Evolutionary conservation across 441 rosid species (phyloP).

Genomic region (Euphorbia corollata): DNA sequence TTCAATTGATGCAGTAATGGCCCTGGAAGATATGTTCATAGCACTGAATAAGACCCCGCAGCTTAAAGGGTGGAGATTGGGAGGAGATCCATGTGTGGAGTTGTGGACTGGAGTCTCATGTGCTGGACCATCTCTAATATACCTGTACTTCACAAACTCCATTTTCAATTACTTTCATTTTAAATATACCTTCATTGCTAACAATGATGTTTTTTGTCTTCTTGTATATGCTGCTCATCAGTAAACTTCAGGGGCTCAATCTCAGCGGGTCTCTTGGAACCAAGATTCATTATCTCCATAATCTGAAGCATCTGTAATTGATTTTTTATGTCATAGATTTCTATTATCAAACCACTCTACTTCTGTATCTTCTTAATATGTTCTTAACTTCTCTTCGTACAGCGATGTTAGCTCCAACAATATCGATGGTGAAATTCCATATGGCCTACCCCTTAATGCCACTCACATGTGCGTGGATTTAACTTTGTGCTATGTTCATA

Average conservation of each 20-base stretch:
- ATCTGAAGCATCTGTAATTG: conserved; percentile 66
- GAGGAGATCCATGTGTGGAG: conserved; percentile 83
- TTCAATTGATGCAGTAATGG: conserved; percentile 41
- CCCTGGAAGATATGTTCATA: conserved; percentile 54
- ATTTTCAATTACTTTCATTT: conserved; percentile 4
- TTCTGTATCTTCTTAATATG: conserved; percentile 24
- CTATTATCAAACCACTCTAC: conserved; percentile 43
- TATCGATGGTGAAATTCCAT: conserved; percentile 70
- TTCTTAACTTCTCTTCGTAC: conserved; percentile 9
- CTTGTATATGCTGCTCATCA: conserved; percentile 25
- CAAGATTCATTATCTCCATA: conserved; percentile 58
- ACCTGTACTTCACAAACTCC: conserved; percentile 42
- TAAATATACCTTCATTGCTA: not conserved
- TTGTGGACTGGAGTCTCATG: conserved; percentile 83
- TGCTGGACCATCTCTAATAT: conserved; percentile 53
- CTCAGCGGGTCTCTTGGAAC: conserved; percentile 65
- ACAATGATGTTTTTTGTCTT: not conserved
- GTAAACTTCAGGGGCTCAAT: conserved; percentile 53
- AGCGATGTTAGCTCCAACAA: conserved; percentile 82
- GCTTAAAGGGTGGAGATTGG: conserved; percentile 63
- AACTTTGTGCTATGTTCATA: not conserved
- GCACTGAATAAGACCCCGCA: conserved; percentile 50
- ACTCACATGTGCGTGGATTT: conserved; percentile 61
- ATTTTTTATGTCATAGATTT: conserved; percentile 30
- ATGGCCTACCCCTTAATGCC: conserved; percentile 65